Evolutionary conservation across 1,284 basidiomycete genomes (phyloP).

Genomic region (Lignosus rhinocerotis): DNA sequence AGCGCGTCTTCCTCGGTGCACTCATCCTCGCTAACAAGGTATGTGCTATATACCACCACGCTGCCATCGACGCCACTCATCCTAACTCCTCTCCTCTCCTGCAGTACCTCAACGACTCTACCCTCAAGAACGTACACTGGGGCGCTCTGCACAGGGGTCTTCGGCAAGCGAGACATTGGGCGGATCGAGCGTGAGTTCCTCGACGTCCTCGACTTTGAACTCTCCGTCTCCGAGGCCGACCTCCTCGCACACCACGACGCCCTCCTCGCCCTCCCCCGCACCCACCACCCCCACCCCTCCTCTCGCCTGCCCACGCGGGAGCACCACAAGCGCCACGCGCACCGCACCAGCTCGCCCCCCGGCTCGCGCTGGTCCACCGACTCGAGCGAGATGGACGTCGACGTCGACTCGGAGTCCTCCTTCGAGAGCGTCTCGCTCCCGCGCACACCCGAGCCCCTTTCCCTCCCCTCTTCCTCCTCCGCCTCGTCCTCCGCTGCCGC

Average conservation of each 20-base stretch:
- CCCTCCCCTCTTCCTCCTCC: no score
- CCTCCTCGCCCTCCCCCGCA: constrained; percentile 43
- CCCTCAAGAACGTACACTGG: constrained; percentile 78
- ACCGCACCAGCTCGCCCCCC: constrained; percentile 22
- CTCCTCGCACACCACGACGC: constrained; percentile 60
- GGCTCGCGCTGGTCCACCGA: constrained; percentile 30
- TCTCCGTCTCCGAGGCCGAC: constrained; percentile 62
- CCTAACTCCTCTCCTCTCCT: constrained; percentile 20
- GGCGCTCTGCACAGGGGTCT: constrained; percentile 76
- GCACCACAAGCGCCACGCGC: constrained; percentile 19
- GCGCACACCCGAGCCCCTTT: constrained; percentile 27
- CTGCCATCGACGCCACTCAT: constrained; percentile 11
- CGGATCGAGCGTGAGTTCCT: constrained; percentile 79
- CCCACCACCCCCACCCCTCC: constrained; percentile 19
- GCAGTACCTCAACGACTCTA: constrained; percentile 74
- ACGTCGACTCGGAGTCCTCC: constrained; percentile 29
- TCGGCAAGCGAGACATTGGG: constrained; percentile 75
- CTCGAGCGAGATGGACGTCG: constrained; percentile 30
- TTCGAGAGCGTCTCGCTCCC: constrained; percentile 28
- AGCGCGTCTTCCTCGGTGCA: constrained; percentile 73
- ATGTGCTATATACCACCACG: constrained; percentile 29
- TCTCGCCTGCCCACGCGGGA: constrained; percentile 22
- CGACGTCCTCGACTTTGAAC: constrained; percentile 72
- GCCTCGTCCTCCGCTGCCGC: neutral
- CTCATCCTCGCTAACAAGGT: constrained; percentile 75